Percentiles rank a stretch among this genome's conserved stretches.
phyloP scores from a whole-genome alignment of 352 stramenopile genomes.

The Phytophthora vignae region DNA sequence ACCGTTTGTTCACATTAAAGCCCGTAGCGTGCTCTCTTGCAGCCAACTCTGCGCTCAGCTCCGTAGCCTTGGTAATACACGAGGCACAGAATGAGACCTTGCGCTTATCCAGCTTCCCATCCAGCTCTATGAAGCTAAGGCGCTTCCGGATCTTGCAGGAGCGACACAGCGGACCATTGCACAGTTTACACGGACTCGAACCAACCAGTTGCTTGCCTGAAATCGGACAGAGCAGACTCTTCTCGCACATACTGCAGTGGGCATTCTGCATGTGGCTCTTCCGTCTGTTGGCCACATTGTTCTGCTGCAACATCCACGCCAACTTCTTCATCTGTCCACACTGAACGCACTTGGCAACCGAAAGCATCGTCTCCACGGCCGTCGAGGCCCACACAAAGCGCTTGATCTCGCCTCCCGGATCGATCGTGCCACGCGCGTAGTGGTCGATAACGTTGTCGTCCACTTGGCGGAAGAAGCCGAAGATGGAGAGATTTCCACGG shows the following conservation, averaged over 20 bases:
- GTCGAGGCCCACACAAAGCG: no score
- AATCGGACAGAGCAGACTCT: constrained; percentile 27
- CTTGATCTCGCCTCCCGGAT: background rate
- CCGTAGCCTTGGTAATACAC: constrained; percentile 40
- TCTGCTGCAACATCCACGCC: constrained; percentile 41
- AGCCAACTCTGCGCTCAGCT: constrained; percentile 31
- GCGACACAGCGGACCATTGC: constrained; percentile 36
- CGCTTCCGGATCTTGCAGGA: constrained; percentile 39
- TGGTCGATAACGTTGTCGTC: no score
- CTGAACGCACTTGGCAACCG: constrained; percentile 35
- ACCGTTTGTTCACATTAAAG: background rate
- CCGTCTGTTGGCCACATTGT: constrained; percentile 10
- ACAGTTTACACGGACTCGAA: constrained; percentile 36
- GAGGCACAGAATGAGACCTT: constrained; percentile 46
- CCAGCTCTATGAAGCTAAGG: constrained; percentile 42
- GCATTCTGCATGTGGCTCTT: constrained; percentile 10
- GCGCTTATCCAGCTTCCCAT: constrained; percentile 36
- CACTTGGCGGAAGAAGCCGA: no score
- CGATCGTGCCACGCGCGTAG: no score
- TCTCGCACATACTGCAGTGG: constrained; percentile 4
- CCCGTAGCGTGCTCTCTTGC: constrained; percentile 29
- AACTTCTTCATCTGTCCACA: constrained; percentile 69
- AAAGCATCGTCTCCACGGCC: no score
- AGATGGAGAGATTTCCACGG: no score
- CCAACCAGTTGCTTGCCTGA: constrained; percentile 13